phyloP scores from a whole-genome alignment of 768 basidiomycete species.

The Auriscalpium orientale region DNA sequence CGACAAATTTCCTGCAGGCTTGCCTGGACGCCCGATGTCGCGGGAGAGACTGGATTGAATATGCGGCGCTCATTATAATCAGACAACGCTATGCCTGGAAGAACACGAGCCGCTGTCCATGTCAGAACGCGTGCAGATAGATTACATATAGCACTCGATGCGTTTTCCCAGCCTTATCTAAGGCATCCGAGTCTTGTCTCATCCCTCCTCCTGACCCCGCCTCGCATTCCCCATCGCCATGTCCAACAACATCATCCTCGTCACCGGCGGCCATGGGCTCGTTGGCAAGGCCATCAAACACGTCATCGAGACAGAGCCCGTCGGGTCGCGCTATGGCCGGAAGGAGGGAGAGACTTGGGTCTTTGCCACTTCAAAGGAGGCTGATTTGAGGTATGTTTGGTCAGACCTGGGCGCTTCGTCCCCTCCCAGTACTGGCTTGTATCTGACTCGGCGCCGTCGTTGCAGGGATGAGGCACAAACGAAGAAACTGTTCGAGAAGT shows the following conservation, averaged over 20 bases:
- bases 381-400: conserved; percentile 63
- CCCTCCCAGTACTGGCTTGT: conserved; percentile 71
- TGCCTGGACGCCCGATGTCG: no score
- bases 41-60: no score
- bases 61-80: no score
- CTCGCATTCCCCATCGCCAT: background rate
- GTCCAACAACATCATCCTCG: conserved; percentile 46
- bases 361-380: conserved; percentile 72
- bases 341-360: conserved; percentile 76
- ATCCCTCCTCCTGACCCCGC: no score
- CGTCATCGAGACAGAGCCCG: conserved; percentile 76
- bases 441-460: conserved; percentile 10
- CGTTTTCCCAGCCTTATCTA: background rate
- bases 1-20: no score
- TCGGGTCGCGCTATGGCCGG: conserved; percentile 77
- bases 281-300: conserved; percentile 78
- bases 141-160: no score
- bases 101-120: no score
- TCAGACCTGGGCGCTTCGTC: background rate
- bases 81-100: no score
- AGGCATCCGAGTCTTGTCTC: background rate
- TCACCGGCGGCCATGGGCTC: conserved; percentile 80
- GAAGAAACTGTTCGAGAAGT: conserved; percentile 72
- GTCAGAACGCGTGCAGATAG: no score
- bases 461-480: conserved; percentile 65